phyloP scores from a whole-genome alignment of 2,329 filamentous ascomycete species.

The Cercospora beticola region DNA sequence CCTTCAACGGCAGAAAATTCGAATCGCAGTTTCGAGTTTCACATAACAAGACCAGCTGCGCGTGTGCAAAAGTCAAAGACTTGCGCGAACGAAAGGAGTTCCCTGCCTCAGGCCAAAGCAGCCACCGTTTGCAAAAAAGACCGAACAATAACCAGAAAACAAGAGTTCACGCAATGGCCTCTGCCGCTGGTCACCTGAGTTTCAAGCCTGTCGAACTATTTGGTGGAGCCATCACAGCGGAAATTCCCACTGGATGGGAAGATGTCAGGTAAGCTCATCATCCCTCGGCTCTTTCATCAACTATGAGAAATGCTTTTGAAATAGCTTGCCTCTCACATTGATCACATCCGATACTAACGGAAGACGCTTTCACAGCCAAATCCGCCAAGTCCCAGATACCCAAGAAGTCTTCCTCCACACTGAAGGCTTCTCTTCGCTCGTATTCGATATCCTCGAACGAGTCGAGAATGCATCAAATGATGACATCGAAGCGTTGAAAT shows the following conservation, averaged over 20 bases:
- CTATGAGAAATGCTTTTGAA: too few species aligned
- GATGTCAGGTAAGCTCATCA: conserved; percentile 65
- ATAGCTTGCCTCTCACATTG: too few species aligned
- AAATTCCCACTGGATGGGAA: conserved; percentile 66
- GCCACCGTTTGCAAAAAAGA: background rate
- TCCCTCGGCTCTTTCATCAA: background rate
- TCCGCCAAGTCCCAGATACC: conserved; percentile 77
- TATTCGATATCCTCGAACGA: conserved; percentile 86
- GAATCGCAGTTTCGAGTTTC: too few species aligned
- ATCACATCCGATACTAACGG: too few species aligned
- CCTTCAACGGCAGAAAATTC: background rate
- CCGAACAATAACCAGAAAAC: background rate
- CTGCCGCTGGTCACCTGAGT: background rate
- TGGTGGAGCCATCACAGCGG: conserved; percentile 68
- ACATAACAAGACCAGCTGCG: background rate
- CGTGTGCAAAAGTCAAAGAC: background rate
- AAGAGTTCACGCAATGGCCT: background rate
- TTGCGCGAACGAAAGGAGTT: background rate
- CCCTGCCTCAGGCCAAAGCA: background rate
- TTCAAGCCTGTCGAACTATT: conserved; percentile 52
- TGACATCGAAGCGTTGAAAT: conserved; percentile 61
- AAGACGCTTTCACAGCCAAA: too few species aligned
- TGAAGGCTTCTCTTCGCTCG: conserved; percentile 79
- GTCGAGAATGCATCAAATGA: conserved; percentile 66
- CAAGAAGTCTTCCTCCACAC: conserved; percentile 90